Base-by-base conservation (phyloP, 2,329 filamentous ascomycete species). In the Sclerotinia glacialis region DNA sequence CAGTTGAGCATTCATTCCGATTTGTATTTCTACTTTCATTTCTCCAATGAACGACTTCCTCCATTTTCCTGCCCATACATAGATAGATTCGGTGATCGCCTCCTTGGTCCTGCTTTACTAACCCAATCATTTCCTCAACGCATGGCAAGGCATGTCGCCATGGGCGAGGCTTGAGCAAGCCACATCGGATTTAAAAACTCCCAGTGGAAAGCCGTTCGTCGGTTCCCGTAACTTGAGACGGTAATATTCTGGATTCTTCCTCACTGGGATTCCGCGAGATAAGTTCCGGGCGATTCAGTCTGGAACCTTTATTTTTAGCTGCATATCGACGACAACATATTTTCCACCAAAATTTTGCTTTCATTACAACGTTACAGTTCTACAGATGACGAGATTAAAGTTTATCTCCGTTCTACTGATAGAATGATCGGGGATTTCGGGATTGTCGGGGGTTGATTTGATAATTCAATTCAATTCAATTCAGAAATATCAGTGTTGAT, bases 371-470 rank as follows among this genome's bases (percentile, higher is more conserved):
- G n/a, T 46, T 52, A 65, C 31, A 34, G 37, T 34, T 65, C 21
- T 64, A 23, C 63, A 26, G 18, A 50, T 16, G 49, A 60, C 60
- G 26, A 40, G n/a, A 46, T 46, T 7, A 5, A 34, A 21, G 49
- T 6, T 49, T 64, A 65, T 65, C 44, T 65, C 26, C 64, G 63
- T 60, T 61, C 55, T 53, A 31, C 53, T 34, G 62, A 56, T 64
- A 56, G 52, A 65, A 42, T 16, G 6, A 49, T 60, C 44, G 54
- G 31, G 26, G 12, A 8, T 40, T 23, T 23, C 34, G 40, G 40
- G 2, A 44, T 23, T 21, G 44, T 44, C 47, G 37, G 64, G 37
- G n/a, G 18, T 42, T 66, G 64, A 6, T 53, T 66, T 53, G 42
- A 21, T 61, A 60, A 61, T 65, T 11, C 8, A 46, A 40, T 44